Evolutionary conservation across 768 basidiomycete species (phyloP), one percentile per base, ranked within the genome.

Genomic region (Suillus subaureus): DNA sequence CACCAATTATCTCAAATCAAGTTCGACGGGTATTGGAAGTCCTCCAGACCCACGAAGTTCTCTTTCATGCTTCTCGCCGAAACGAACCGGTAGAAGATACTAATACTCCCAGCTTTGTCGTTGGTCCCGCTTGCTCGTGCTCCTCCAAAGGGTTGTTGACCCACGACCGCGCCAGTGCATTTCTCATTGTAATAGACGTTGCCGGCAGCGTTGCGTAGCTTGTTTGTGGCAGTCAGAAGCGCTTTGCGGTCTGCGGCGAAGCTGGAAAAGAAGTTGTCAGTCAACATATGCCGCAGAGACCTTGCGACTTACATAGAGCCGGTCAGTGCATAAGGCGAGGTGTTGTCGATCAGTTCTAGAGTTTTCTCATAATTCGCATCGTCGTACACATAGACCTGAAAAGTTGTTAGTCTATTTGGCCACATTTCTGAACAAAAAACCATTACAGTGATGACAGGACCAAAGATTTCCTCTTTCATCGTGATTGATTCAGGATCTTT

Each of bases 181-280:
- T 97, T 96, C 71, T 98, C 96, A 78, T 98, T 98, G 81, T 96
- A 94, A 82, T 99, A 99, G 64, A 97, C 89, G 77, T 98, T 99
- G 3, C 97, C 97, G 4, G 97, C 94, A 1, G 96, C 84, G 79
- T 97, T 91, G 64, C 95, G 90, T 52, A 99, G 85, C 63, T 84
- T 85, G 79, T 91, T 91, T 51, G 94, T 89, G 2, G 95, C 93
- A 40, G 81, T 80, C 68, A 96, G 79, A 64, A 98, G 86, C 7
- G 90, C 94, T 33, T 86, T 82, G 70, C 97, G 91, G 70, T 95
- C 92, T 3, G 83, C 71, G 15, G 95, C 83, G 81, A 98, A 98
- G 78, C 95, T 95, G 73, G 61, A 60, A 43, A 16, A 5, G 55
- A 51, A 15, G 51, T 56, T 51, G 33, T 57, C 43, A 64, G 57